Evolutionary conservation across 768 basidiomycete species (phyloP), one percentile per base, ranked within the genome.

Genomic region (Tylopilus vinaceipallidus): DNA sequence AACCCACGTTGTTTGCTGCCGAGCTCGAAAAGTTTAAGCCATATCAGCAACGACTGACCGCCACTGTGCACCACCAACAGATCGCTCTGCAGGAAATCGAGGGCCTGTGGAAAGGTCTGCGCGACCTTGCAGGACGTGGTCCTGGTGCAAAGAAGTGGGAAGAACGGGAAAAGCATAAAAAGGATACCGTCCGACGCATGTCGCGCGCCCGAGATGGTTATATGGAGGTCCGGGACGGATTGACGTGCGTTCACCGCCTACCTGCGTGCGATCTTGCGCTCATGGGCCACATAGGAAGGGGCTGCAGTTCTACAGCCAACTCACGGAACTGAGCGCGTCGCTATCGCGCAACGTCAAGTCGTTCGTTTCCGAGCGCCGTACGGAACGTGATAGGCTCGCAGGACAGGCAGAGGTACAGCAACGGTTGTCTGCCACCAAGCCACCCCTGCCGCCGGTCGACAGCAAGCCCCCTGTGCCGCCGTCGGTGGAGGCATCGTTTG

Each of bases 1-100:
- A 98, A 57, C 87, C 89, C 0, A 79, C 91, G 0, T 75, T 99
- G 16, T 99, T 98, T 57, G 90, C 93, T 0, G 80, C 86, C 9
- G 94, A 98, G 65, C 79, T 98, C 19, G 95, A 98, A 70, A 99
- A 98, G 69, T 98, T 98, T 74, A 78, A 82, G 19, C 91, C 94
- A 0, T 94, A 90, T 61, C 93, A 97, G 61, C 83, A 88, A 35
- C 83, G 92, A 0, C 72, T 98, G 2, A 72, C 81, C 5, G 78
- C 86, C 3, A 91, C 92, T 0, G 78, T 93, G 0, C 82, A 84
- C 49, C 84, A 88, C 27, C 91, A 97, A 56, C 81, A 87, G 46
- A 66, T 75, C 9, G 76, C 82, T 2, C 59, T 98, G 20, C 78
- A 91, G 51, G 92, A 97, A 55, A 72, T 97, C 9, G 75, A 80